Evolutionary conservation across 225 moss, liverwort and hornwort genomes (phyloP).

Genomic region (Anthoceros angustus): DNA sequence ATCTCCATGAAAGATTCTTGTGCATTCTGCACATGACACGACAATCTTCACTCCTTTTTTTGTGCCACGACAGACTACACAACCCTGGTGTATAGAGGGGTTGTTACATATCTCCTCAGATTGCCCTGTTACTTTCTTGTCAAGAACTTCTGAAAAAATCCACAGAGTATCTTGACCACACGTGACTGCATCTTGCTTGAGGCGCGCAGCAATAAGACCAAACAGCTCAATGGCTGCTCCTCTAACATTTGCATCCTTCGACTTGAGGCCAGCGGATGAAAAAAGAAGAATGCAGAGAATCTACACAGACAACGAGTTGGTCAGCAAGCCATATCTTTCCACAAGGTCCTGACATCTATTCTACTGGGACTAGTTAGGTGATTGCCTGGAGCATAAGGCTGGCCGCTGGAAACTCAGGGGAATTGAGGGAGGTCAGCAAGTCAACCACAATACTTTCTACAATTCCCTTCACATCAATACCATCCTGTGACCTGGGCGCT

Average conservation of each 20-base stretch:
- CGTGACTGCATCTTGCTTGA: constrained; percentile 74
- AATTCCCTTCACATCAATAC: constrained; percentile 59
- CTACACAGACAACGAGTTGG: constrained; percentile 15
- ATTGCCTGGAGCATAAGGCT: constrained; percentile 80
- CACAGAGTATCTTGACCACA: constrained; percentile 65
- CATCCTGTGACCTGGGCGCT: constrained; percentile 70
- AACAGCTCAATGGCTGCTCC: constrained; percentile 80
- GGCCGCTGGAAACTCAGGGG: constrained; percentile 87
- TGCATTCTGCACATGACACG: constrained; percentile 66
- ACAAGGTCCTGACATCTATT: neutral
- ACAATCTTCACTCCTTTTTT: constrained; percentile 49
- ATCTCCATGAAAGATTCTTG: constrained; percentile 73
- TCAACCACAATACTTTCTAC: constrained; percentile 83
- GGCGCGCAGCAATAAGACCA: constrained; percentile 77
- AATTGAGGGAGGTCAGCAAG: constrained; percentile 67
- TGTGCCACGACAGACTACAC: constrained; percentile 46
- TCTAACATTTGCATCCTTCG: constrained; percentile 67
- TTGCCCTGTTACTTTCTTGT: constrained; percentile 20
- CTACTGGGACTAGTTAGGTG: neutral
- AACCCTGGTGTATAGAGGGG: constrained; percentile 21
- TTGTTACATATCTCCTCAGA: constrained; percentile 15
- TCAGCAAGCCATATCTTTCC: neutral
- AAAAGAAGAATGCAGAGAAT: constrained; percentile 80
- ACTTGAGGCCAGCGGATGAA: constrained; percentile 61
- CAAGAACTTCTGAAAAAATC: constrained; percentile 59